Base-by-base conservation (phyloP, 441 rosid genomes). In the Arabidopsis hybrid region DNA sequence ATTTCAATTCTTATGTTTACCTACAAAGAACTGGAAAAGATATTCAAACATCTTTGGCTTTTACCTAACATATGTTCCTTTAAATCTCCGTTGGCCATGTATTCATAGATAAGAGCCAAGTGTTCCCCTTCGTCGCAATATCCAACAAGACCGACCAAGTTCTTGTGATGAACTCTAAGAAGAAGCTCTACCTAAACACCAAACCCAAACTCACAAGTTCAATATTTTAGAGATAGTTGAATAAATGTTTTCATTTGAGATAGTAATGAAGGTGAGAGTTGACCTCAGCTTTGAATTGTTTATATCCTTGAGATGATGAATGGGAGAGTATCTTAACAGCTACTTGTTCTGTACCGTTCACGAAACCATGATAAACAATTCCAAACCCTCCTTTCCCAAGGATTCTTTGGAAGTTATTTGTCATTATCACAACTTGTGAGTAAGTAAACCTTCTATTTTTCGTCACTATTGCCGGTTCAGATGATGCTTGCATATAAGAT, bases 361-460 rank as follows among this genome's bases (percentile, higher is more conserved):
- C 68, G 65, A 7, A 67, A 7, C 85, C 85, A 31, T 72, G 80
- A 71, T 78, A 84, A 21, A 84, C 85, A 4, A 60, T 73, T 47
- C 85, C 85, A 67, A 82, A 82, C 2, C 83, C 86, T 80, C 86
- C 82, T 66, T 67, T 76, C 1, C 88, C 84, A 26, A 76, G 47
- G 55, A 79, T 12, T 51, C 42, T 69, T 46, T 78, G 63, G 40
- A 85, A 80, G 49, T 85, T 85, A 45, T 65, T 76, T 34, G 88
- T 85, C n/a, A 84, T 80, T 1, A 10, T 76, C 8, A 55, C 0
- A 7, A 84, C 75, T 45, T 82, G 77, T 5, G 69, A 67, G 38
- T 78, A 76, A 16, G 79, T 73, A 50, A 82, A 78, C 5, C 58
- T 58, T 60, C 16, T 72, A 56, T 75, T 75, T 26, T 45, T 78